Percentiles rank a stretch among this genome's conserved stretches.
These are phyloP conservation scores for Pseudogymnoascus destructans DNA, from an alignment of 2,329 filamentous ascomycete genomes.

Conservation along the genomic window DNA sequence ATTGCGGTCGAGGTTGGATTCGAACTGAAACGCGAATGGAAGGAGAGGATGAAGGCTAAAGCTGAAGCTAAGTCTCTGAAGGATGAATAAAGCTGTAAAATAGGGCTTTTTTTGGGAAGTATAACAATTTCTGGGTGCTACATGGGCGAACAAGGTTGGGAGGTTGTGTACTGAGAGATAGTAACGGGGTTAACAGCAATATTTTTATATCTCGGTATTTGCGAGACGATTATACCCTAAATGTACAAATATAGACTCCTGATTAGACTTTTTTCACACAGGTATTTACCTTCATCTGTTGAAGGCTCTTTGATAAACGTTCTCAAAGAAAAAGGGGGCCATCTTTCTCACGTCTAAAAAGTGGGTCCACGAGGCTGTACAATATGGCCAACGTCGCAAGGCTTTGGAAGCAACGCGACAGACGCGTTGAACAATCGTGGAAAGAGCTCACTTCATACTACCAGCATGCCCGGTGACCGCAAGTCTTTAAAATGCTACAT, in stretches of 20 bases:
- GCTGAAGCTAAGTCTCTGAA: background rate
- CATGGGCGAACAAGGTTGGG: background rate
- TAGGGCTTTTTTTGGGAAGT: background rate
- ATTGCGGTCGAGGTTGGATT: slow-evolving; percentile 89
- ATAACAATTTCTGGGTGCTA: background rate
- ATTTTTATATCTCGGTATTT: background rate
- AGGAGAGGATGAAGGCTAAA: slow-evolving; percentile 17
- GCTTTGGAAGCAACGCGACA: background rate
- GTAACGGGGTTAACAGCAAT: background rate
- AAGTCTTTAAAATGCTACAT: slow-evolving; percentile 2
- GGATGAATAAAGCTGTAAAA: background rate
- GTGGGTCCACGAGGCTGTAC: background rate
- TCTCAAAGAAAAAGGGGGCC: background rate
- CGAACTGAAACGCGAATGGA: slow-evolving; percentile 51
- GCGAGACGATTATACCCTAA: background rate
- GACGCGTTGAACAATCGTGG: slow-evolving; percentile 5
- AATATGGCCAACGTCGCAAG: background rate
- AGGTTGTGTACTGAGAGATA: background rate
- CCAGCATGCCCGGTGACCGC: background rate
- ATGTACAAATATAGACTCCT: background rate
- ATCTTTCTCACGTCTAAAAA: background rate
- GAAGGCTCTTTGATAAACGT: background rate
- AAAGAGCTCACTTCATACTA: background rate
- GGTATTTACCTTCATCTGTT: background rate
- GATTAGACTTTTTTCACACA: background rate